Evolutionary conservation across 129 eudicot genomes (phyloP), one percentile per base, ranked within the genome.

Genomic region (Tagetes erecta): DNA sequence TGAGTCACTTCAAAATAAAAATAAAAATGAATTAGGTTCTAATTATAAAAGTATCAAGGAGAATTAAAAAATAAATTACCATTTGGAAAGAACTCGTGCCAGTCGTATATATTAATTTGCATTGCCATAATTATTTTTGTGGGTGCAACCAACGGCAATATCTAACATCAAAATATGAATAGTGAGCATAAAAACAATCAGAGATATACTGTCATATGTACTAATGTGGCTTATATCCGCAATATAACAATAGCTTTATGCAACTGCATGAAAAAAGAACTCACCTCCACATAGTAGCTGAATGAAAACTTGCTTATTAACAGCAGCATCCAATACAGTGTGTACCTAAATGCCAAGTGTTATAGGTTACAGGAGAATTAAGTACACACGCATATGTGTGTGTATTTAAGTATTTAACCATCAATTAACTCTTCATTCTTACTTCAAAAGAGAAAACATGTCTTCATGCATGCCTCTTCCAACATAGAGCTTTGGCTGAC

Each of bases 381-480:
- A 63, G 46, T 14, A 38, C 70, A 39, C 35, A 64, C 35, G 14
- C 49, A 6, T 7, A 64, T 6, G 27, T 20, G 27, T 20, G 27
- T 20, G 27, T 20, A 20, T 20, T 20, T 20, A 20, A 20, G 40
- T n/a, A 39, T 3, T 34, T 33, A 41, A 64, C 55, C n/a, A 72
- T 72, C 66, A 42, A 60, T 49, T 51, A 39, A 44, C n/a, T 68
- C 36, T 53, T 42, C n/a, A 66, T 76, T 59, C 99, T 85, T 83
- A 95, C 99, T 91, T 95, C 70, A 91, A 67, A 66, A 95, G 96
- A 49, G 99, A 85, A 66, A 95, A 81, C 89, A 89, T 89, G 83
- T 85, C 99, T 80, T 95, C 99, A 52, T 95, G 99, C 99, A 95
- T 95, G 74, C 99, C 99, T 83, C 97, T 85, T 83, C 97, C 97